Conservation (phyloP, 352 stramenopile genomes). For the Globisporangium parvum region DNA sequence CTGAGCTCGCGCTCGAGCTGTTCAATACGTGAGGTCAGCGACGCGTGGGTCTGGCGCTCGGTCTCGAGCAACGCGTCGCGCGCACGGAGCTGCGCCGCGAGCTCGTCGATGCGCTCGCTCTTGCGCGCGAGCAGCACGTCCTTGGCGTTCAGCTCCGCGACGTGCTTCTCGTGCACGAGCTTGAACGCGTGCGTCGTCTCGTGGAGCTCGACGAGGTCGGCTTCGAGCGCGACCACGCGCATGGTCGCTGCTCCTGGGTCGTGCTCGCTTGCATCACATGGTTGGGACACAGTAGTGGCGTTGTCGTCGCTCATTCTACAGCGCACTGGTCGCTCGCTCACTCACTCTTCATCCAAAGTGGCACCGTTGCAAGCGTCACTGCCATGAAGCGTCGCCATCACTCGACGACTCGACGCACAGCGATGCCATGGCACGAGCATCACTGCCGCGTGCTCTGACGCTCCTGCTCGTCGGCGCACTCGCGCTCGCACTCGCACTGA, state of each 20-base stretch:
- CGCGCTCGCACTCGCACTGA: neutral
- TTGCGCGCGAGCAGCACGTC: slow-evolving; percentile 56
- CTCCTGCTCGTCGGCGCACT: neutral
- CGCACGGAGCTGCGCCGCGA: slow-evolving; percentile 37
- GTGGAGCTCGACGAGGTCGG: slow-evolving; percentile 13
- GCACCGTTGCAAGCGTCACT: too few relatives aligned
- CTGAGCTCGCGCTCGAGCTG: slow-evolving; percentile 22
- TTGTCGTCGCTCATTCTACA: too few relatives aligned
- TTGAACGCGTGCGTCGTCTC: slow-evolving; percentile 32
- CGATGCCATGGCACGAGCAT: too few relatives aligned
- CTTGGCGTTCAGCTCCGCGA: slow-evolving; percentile 60
- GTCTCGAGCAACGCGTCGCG: slow-evolving; percentile 13
- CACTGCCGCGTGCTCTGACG: neutral
- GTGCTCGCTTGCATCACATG: too few relatives aligned
- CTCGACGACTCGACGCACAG: too few relatives aligned
- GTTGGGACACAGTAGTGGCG: too few relatives aligned
- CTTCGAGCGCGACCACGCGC: too few relatives aligned
- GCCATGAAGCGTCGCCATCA: too few relatives aligned
- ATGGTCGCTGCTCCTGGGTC: too few relatives aligned
- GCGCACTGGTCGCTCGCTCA: too few relatives aligned
- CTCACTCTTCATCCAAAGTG: too few relatives aligned
- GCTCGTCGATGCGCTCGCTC: slow-evolving; percentile 53
- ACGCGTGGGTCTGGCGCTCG: slow-evolving; percentile 11
- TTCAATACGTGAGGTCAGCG: slow-evolving; percentile 11
- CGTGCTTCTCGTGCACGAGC: slow-evolving; percentile 49